Percentiles rank a stretch among this genome's conserved stretches.
Evolutionary conservation across 345 rosid species (phyloP).

Genomic region (Heritiera littoralis): DNA sequence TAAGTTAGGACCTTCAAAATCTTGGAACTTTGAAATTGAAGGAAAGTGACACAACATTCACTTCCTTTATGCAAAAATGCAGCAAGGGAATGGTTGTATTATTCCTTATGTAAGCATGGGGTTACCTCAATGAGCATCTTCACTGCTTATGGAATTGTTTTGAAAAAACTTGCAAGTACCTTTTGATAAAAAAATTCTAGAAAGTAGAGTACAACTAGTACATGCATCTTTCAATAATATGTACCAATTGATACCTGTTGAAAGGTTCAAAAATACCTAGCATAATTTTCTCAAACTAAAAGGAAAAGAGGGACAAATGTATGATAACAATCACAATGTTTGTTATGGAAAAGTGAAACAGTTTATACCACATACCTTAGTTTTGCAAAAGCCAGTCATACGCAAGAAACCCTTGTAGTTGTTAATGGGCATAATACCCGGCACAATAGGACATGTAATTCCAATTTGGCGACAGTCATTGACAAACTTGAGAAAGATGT

Average conservation of each 20-base stretch:
- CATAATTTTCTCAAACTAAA: background rate
- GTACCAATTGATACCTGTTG: background rate
- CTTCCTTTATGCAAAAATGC: background rate
- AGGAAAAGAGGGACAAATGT: background rate
- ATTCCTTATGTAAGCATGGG: background rate
- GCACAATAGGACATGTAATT: slow-evolving; percentile 84
- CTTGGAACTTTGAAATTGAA: background rate
- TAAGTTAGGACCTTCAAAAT: background rate
- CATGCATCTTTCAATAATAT: background rate
- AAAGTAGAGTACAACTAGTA: background rate
- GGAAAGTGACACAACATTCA: background rate
- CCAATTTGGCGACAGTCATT: slow-evolving; percentile 93
- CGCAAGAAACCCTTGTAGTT: slow-evolving; percentile 92
- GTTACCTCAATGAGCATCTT: background rate
- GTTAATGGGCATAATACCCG: slow-evolving; percentile 95
- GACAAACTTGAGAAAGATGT: slow-evolving; percentile 86
- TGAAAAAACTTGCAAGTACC: background rate
- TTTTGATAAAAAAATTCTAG: background rate
- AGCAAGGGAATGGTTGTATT: background rate
- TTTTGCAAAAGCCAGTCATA: slow-evolving; percentile 97
- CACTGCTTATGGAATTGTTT: background rate
- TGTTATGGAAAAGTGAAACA: background rate
- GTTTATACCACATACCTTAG: slow-evolving; percentile 51
- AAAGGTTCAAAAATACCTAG: background rate
- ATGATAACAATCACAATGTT: background rate